These are phyloP conservation scores for Pilatotrama ljubarskyi DNA, from an alignment of 768 basidiomycete genomes.

Conservation along the genomic window DNA sequence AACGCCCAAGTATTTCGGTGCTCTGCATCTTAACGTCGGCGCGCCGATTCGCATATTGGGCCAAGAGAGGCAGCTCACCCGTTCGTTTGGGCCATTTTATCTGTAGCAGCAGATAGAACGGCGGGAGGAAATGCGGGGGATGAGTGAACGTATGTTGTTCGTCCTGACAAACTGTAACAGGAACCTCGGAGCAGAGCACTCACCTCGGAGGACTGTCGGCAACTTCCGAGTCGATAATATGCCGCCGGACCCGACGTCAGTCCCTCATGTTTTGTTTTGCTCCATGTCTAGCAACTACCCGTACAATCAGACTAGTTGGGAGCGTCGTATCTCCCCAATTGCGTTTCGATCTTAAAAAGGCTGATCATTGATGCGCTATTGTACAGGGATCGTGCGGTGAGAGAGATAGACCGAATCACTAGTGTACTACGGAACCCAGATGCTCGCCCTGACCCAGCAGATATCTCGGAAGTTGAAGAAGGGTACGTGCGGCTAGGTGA, in stretches of 20 bases:
- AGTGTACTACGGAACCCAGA: conserved; percentile 11
- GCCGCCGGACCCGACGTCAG: conserved; percentile 10
- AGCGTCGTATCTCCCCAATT: not conserved
- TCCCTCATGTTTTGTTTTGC: not conserved
- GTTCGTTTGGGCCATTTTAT: conserved; percentile 15
- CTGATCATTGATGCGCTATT: conserved; percentile 23
- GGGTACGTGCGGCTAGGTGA: conserved; percentile 12
- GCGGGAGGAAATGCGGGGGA: not conserved
- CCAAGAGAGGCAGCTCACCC: conserved; percentile 6
- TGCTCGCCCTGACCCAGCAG: conserved; percentile 9
- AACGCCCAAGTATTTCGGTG: conserved; percentile 68
- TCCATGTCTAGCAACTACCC: not conserved
- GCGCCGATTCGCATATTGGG: not conserved
- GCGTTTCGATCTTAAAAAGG: conserved; percentile 1
- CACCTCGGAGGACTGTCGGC: conserved; percentile 11
- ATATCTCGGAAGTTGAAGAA: conserved; percentile 6
- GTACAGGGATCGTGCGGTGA: conserved; percentile 14
- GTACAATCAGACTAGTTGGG: not conserved
- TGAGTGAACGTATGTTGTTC: conserved; percentile 4
- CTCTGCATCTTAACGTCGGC: not conserved
- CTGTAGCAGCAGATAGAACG: not conserved
- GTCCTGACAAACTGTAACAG: conserved; percentile 16
- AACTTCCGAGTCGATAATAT: conserved; percentile 14
- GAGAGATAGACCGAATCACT: conserved; percentile 13
- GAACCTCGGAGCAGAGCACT: conserved; percentile 12